Percentiles rank a stretch among this genome's conserved stretches.
Conservation (phyloP, 768 basidiomycete species). For the Rhizopogon rudus region DNA sequence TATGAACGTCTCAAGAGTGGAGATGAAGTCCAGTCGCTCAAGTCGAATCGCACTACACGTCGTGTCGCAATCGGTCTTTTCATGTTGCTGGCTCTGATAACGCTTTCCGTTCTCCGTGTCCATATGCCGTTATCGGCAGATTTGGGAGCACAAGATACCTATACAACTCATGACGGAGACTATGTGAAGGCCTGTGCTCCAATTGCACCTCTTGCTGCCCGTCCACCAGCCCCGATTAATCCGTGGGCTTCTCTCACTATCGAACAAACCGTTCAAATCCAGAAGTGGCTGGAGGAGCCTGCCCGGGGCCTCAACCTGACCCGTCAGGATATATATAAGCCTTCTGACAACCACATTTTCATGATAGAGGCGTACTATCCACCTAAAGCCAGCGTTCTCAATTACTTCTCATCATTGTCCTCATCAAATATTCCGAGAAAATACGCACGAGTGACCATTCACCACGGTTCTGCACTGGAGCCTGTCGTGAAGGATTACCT, state of each 20-base stretch:
- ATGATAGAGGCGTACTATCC: slow-evolving; percentile 48
- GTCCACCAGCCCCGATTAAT: slow-evolving; percentile 40
- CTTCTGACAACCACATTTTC: slow-evolving; percentile 47
- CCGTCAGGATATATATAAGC: slow-evolving; percentile 16
- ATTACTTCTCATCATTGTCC: slow-evolving; percentile 36
- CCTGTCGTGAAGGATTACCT: slow-evolving; percentile 51
- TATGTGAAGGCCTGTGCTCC: slow-evolving; percentile 31
- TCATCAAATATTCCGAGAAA: slow-evolving; percentile 25
- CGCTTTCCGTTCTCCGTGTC: slow-evolving; percentile 10
- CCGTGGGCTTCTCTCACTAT: slow-evolving; percentile 48
- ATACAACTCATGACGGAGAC: slow-evolving; percentile 1
- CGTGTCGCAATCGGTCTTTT: slow-evolving; percentile 9
- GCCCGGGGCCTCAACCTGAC: slow-evolving; percentile 47
- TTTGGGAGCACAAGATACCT: neutral
- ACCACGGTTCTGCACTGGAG: slow-evolving; percentile 37
- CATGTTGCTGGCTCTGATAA: slow-evolving; percentile 6
- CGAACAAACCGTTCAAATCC: slow-evolving; percentile 37
- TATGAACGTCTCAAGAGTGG: slow-evolving; percentile 14
- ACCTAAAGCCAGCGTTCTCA: slow-evolving; percentile 40
- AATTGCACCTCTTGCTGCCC: slow-evolving; percentile 25
- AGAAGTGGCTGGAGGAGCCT: slow-evolving; percentile 40
- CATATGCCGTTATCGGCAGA: slow-evolving; percentile 2
- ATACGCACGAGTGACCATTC: slow-evolving; percentile 46
- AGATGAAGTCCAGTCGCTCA: neutral
- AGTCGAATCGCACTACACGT: slow-evolving; percentile 6